Base-by-base conservation (phyloP, 2,329 filamentous ascomycete species). In the Apiospora aurea region DNA sequence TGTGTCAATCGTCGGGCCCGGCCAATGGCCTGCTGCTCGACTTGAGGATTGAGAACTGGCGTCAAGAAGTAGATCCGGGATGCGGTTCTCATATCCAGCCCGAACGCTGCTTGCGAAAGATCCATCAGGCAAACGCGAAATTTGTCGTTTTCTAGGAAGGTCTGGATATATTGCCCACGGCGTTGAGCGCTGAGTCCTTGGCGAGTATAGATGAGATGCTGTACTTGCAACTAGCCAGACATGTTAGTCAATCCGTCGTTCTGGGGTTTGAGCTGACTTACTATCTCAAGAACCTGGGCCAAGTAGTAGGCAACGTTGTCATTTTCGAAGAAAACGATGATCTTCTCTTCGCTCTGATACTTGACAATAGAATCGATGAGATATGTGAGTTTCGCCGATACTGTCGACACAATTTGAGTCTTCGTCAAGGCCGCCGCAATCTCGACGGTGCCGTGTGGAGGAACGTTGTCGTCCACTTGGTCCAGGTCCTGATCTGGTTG, bases 1-100 rank as follows among this genome's bases (percentile, higher is more conserved):
- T 98, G 95, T 14, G 94, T 95, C 76, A 98, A 97, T 16, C 96
- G 89, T 75, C 97, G 93, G 0, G 93, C 94, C 78, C 96, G 91
- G 73, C 97, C 97, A 74, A 98, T 94, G 0, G 96, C 96, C 81
- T 98, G 96, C 1, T 93, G 94, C 80, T 97, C 94, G 0, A 97
- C 88, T 74, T 93, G 90, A 0, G 94, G 94, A 70, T 95, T 93
- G 79, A 96, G 92, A 16, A 97, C 94, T 0, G 96, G 95, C 74
- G 93, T 96, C 71, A 97, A 88, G 74, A 98, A 98, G 81, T 95
- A 97, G 13, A 98, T 92, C 2, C 96, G 87, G 5, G 93, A 96
- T 1, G 95, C 95, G 14, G 90, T 91, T 69, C 91, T 91, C 80
- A 98, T 91, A 79, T 98, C 95, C 0, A 98, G 86, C 0, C 96